Percentiles rank a stretch among this genome's conserved stretches.
These are phyloP conservation scores for Penicillium olsonii DNA, from an alignment of 2,329 filamentous ascomycete species.

Conservation along the genomic window DNA sequence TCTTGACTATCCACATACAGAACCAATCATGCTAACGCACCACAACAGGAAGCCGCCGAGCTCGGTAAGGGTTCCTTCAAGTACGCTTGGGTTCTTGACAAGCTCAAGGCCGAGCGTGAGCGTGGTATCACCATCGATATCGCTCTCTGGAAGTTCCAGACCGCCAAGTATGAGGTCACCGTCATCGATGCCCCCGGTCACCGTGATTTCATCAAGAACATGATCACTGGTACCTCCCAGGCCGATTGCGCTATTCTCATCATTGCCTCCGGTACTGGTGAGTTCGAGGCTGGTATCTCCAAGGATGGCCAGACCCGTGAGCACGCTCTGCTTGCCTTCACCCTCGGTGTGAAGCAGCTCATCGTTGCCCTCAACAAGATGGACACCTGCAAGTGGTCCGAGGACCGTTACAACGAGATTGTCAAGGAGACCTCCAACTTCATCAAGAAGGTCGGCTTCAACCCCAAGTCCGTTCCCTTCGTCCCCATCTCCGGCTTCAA, in stretches of 20 bases:
- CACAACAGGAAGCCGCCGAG: slow-evolving; percentile 86
- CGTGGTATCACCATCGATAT: slow-evolving; percentile 99
- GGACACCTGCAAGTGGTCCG: slow-evolving; percentile 98
- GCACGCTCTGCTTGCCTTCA: slow-evolving; percentile 99
- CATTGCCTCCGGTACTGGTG: slow-evolving; percentile 99
- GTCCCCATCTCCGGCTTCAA: slow-evolving; percentile 99
- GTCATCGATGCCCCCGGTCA: slow-evolving; percentile 99
- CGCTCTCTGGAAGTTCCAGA: slow-evolving; percentile 99
- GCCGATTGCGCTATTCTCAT: slow-evolving; percentile 99
- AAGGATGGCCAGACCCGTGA: slow-evolving; percentile 99
- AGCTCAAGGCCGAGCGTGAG: slow-evolving; percentile 99
- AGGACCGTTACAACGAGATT: slow-evolving; percentile 96
- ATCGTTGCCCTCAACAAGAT: slow-evolving; percentile 99
- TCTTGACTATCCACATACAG: slow-evolving; percentile 2
- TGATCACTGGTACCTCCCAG: slow-evolving; percentile 99
- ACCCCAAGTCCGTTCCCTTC: slow-evolving; percentile 98
- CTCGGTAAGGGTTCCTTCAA: slow-evolving; percentile 99
- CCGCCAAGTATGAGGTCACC: slow-evolving; percentile 94
- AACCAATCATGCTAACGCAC: slow-evolving; percentile 17
- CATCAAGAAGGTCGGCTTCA: slow-evolving; percentile 99
- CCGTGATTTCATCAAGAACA: slow-evolving; percentile 99
- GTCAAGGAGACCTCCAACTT: slow-evolving; percentile 99
- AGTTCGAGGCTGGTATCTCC: slow-evolving; percentile 99
- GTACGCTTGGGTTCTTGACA: slow-evolving; percentile 99
- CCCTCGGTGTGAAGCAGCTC: slow-evolving; percentile 99